Evolutionary conservation across 108 stramenopile genomes (phyloP), one percentile per base, ranked within the genome.

Genomic region (Cyclotella distinguenda): DNA sequence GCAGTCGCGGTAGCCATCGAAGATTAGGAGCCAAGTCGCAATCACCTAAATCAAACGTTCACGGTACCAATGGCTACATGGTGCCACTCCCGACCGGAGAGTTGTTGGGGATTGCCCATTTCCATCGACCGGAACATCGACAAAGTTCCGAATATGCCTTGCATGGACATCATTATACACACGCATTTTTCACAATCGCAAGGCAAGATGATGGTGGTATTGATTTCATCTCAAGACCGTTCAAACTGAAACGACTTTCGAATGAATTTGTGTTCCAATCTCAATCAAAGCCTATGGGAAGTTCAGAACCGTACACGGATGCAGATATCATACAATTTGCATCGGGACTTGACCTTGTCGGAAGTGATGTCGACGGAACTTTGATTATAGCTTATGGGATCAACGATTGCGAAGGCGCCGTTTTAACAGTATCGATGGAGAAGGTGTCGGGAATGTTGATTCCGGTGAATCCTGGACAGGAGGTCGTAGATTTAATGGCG

Each of bases 91-190:
- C 64, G 0, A 74, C 71, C 0, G 44, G 79, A 6, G 93, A 91
- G 68, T 79, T 82, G 15, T 64, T 94, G 58, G 93, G 93, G 4
- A 85, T 94, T 36, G 89, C 80, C 23, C 93, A 94, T 61, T 91
- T 94, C 68, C 93, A 90, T 74, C 71, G 93, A 43, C 90, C 93
- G 15, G 76, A 80, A 57, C 64, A 78, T 57, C 82, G 90, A 18
- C 60, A 84, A 12, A 48, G 52, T 8, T 86, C 86, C 32, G 74
- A 84, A 16, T 87, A 86, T 76, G 88, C 89, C 28, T 62, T 86
- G 27, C 88, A 88, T 66, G 93, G 93, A 12, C 93, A 94, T 81
- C 93, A 94, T 59, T 94, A 94, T 64, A 94, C 81, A 50, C 76
- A 78, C 44, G 72, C 43, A 22, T 77, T 77, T 46, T 81, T 72